phyloP scores from a whole-genome alignment of 2,329 filamentous ascomycete species.

The Beauveria rudraprayagi region DNA sequence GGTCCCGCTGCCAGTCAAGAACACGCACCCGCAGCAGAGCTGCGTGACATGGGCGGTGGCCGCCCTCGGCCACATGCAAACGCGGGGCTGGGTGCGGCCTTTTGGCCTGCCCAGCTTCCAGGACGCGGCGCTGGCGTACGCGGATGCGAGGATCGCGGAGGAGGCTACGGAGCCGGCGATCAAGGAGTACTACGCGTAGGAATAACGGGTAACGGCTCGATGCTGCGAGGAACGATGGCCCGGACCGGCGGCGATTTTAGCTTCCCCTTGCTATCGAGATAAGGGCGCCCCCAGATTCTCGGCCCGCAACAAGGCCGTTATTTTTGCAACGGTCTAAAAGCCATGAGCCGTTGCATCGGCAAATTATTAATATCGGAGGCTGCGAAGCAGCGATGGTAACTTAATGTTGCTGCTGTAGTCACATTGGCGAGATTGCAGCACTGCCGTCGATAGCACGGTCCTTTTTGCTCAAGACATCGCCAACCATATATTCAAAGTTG shows the following conservation, averaged over 20 bases:
- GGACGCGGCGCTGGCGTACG: slow-evolving; percentile 21
- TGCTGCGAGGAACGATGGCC: too few species aligned
- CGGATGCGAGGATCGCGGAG: slow-evolving; percentile 20
- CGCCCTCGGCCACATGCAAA: slow-evolving; percentile 21
- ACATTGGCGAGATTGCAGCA: too few species aligned
- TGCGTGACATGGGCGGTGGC: slow-evolving; percentile 25
- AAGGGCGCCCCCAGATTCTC: background rate
- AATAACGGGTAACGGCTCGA: too few species aligned
- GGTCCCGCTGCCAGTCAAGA: slow-evolving; percentile 22
- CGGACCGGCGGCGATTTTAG: too few species aligned
- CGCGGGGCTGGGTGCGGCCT: slow-evolving; percentile 16
- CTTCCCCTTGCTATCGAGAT: too few species aligned
- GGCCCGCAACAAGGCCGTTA: background rate
- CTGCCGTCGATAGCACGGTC: too few species aligned
- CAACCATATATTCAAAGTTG: too few species aligned
- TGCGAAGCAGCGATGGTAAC: too few species aligned
- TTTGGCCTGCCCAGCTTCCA: slow-evolving; percentile 23
- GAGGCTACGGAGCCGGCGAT: background rate
- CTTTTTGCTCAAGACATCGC: too few species aligned
- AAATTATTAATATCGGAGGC: too few species aligned
- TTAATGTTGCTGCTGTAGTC: too few species aligned
- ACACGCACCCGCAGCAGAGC: slow-evolving; percentile 26
- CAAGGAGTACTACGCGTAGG: background rate
- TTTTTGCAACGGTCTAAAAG: background rate
- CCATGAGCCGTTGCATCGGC: background rate